phyloP scores from a whole-genome alignment of 2,329 filamentous ascomycete genomes.

The Geoglossum cookeanum region DNA sequence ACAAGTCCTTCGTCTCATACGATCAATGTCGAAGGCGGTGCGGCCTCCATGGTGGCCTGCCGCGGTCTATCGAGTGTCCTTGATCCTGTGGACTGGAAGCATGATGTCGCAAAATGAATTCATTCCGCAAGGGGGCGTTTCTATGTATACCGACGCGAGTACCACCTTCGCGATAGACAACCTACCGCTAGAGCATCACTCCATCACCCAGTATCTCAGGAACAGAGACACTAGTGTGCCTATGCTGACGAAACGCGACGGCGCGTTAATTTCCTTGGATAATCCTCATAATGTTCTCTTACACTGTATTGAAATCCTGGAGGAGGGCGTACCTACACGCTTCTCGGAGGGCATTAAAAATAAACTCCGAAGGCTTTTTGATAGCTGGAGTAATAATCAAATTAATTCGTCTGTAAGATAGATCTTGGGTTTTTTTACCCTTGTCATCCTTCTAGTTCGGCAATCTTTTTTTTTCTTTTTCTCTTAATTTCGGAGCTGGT shows the following conservation, averaged over 20 bases:
- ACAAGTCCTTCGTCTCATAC: slow-evolving; percentile 43
- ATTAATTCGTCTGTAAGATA: not conserved
- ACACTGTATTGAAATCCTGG: slow-evolving; percentile 33
- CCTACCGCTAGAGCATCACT: slow-evolving; percentile 30
- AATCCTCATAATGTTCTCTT: slow-evolving; percentile 29
- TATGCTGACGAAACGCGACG: slow-evolving; percentile 30
- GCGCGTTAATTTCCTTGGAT: slow-evolving; percentile 27
- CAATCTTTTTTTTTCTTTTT: not conserved
- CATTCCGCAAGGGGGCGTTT: not conserved
- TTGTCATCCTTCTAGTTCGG: not conserved
- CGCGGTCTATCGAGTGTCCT: slow-evolving; percentile 45
- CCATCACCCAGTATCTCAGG: slow-evolving; percentile 31
- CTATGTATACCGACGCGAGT: slow-evolving; percentile 12
- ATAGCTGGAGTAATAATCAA: slow-evolving; percentile 13
- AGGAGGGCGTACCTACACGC: slow-evolving; percentile 31
- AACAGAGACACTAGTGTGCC: slow-evolving; percentile 31
- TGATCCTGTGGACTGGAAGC: slow-evolving; percentile 45
- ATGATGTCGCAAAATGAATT: slow-evolving; percentile 14
- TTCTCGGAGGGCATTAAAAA: slow-evolving; percentile 35
- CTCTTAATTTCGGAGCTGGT: not conserved
- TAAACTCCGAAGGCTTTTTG: slow-evolving; percentile 27
- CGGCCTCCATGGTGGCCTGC: slow-evolving; percentile 54
- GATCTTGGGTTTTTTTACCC: not conserved
- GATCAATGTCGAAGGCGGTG: slow-evolving; percentile 37
- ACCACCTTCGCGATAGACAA: slow-evolving; percentile 31